phyloP scores from a whole-genome alignment of 1,284 basidiomycete genomes.

The Sutorius eximius region DNA sequence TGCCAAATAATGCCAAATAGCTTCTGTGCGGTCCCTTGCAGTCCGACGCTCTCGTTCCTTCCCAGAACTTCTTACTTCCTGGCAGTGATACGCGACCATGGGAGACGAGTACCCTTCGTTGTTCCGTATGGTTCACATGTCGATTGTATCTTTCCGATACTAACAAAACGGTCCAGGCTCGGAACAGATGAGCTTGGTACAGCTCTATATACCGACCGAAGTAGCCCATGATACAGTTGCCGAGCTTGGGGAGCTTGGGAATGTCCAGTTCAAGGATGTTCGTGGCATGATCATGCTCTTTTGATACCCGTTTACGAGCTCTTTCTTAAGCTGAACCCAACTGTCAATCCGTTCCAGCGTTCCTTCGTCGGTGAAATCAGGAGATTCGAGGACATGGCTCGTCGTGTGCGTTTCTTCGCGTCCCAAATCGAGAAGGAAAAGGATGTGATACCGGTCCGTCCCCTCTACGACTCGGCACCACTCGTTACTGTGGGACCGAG shows the following conservation, averaged over 20 bases:
- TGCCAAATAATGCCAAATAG: slow-evolving; percentile 31
- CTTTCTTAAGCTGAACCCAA: slow-evolving; percentile 79
- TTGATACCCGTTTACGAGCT: not conserved
- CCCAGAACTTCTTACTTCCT: slow-evolving; percentile 2
- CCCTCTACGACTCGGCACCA: slow-evolving; percentile 79
- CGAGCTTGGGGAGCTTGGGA: slow-evolving; percentile 92
- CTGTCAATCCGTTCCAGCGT: slow-evolving; percentile 96
- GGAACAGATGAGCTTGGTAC: slow-evolving; percentile 96
- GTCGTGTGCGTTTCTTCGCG: slow-evolving; percentile 89
- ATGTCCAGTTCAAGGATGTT: slow-evolving; percentile 98
- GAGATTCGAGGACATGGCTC: slow-evolving; percentile 93
- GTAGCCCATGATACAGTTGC: slow-evolving; percentile 96
- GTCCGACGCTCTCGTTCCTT: not conserved
- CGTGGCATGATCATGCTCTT: slow-evolving; percentile 29
- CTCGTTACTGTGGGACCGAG: slow-evolving; percentile 86
- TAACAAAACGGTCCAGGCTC: slow-evolving; percentile 57
- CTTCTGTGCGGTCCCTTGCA: too few species aligned
- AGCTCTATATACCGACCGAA: slow-evolving; percentile 97
- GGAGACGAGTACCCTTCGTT: slow-evolving; percentile 78
- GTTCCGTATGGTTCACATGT: slow-evolving; percentile 58
- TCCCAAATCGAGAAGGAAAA: slow-evolving; percentile 86
- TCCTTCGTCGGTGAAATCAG: slow-evolving; percentile 97
- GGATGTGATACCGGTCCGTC: slow-evolving; percentile 78
- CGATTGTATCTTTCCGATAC: not conserved
- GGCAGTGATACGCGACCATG: slow-evolving; percentile 40